phyloP scores from a whole-genome alignment of 768 basidiomycete species.

The Russula dissimulans region DNA sequence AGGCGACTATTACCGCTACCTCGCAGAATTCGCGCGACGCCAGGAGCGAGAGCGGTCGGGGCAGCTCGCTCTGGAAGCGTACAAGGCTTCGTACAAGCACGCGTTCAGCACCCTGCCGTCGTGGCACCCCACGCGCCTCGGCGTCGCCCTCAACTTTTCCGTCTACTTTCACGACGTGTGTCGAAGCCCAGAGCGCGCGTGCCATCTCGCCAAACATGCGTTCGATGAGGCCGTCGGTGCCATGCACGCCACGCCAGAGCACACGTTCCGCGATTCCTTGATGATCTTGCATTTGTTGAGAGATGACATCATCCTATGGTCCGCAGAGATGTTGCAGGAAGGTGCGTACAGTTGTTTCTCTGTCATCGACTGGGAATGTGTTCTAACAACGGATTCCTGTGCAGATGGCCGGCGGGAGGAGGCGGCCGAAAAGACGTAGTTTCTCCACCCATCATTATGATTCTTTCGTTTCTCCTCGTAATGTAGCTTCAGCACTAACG shows the following conservation, averaged over 20 bases:
- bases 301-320: conserved; percentile 84
- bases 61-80: conserved; percentile 70
- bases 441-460: not conserved
- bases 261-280: conserved; percentile 64
- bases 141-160: conserved; percentile 87
- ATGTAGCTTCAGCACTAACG: conserved; percentile 3
- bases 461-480: not conserved
- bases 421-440: not conserved
- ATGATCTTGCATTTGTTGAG: conserved; percentile 75
- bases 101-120: conserved; percentile 64
- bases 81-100: conserved; percentile 81
- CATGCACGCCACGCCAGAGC: conserved; percentile 31
- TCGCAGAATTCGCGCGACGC: conserved; percentile 75
- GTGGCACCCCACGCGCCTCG: conserved; percentile 80
- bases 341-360: conserved; percentile 20
- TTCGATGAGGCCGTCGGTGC: conserved; percentile 78
- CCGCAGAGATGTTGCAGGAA: conserved; percentile 53
- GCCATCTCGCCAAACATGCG: conserved; percentile 92
- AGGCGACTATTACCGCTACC: conserved; percentile 87
- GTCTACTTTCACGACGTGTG: conserved; percentile 89
- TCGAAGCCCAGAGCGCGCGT: conserved; percentile 80
- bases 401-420: conserved; percentile 3
- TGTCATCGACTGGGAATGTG: too few species aligned
- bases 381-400: not conserved
- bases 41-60: conserved; percentile 60